Base-by-base conservation (phyloP, 2,329 filamentous ascomycete genomes). In the Stachybotrys echinatus region DNA sequence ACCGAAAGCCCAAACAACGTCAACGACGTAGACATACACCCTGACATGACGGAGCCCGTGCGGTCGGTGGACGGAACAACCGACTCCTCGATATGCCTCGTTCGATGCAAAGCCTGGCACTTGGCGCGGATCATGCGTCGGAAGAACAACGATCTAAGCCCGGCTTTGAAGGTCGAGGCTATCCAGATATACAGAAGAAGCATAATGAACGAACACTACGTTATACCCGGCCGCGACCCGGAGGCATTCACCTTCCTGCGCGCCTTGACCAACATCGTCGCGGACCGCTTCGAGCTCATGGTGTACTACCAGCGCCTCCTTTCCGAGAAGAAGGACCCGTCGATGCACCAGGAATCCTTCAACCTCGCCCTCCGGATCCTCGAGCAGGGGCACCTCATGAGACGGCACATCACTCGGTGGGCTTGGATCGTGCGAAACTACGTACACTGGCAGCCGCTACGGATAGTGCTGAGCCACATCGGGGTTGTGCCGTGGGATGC, bases 1-100 rank as follows among this genome's bases (percentile, higher is more conserved):
- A 79, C 77, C 1, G 67, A 69, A 43, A 63, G 75, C 4, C 79
- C 80, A 0, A 61, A 75, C n/a, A 83, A 82, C 56, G 67, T 83
- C 54, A 80, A 83, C 59, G 79, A 83, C 53, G 52, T 55, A 8
- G 76, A 79, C 51, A 68, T 79, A 34, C 62, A 59, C 20, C 67
- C 72, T 0, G 74, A 76, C 1, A 76, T 74, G 58, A 70, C 63
- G 5, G 61, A 71, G 4, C 40, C 38, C 5, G 27, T 34, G 27
- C 27, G 27, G 27, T 34, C 27, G 14, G 27, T 34, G 10, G 27
- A 34, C 10, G 27, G 27, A 8, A 34, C 27, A 8, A 34, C 27
- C 3, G 27, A 34, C 27, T 34, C 27, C 3, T 34, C 27, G 10
- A 34, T 34, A 8, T 34, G 27, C 14, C 27, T 34, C 14, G 27